A percentile compares a stretch with the other conserved stretches of the same genome.
Conservation (phyloP, 208 protist genomes). For the Leptomonas seymouri region DNA sequence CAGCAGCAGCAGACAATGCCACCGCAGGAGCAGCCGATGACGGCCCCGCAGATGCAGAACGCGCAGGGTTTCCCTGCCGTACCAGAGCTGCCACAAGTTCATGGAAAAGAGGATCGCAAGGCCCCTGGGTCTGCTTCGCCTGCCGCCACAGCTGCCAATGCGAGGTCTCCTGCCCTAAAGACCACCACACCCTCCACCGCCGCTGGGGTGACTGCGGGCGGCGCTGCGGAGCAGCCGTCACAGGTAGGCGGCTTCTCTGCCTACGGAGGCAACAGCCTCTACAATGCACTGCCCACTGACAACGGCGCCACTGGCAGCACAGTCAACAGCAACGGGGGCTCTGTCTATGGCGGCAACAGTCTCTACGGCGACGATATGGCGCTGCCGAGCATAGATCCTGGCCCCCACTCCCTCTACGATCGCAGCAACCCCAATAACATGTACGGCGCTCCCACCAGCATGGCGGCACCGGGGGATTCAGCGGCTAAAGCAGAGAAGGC, state of each 20-base stretch:
- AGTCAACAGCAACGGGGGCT: background rate
- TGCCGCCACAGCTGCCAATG: no score
- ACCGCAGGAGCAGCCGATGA: background rate
- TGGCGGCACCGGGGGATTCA: background rate
- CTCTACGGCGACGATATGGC: conserved; percentile 18
- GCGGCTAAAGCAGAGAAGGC: background rate
- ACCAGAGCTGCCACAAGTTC: no score
- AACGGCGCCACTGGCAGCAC: background rate
- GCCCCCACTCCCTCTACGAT: conserved; percentile 17
- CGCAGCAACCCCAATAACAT: conserved; percentile 10
- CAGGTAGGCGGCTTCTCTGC: background rate
- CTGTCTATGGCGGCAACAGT: conserved; percentile 21
- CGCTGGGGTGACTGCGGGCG: background rate
- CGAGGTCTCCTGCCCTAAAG: no score
- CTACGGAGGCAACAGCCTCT: conserved; percentile 26
- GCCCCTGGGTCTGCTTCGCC: no score
- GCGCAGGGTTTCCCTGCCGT: conserved; percentile 2
- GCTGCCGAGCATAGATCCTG: conserved; percentile 1
- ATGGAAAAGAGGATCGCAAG: no score
- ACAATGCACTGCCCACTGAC: conserved; percentile 14
- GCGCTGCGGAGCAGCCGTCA: background rate
- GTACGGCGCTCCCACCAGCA: background rate
- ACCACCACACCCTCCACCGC: background rate
- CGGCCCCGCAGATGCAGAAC: conserved; percentile 3
- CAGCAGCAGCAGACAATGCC: conserved; percentile 7